A percentile compares a stretch with the other conserved stretches of the same genome.
phyloP scores from a whole-genome alignment of 805 yeast species.

The Lipomyces kockii region DNA sequence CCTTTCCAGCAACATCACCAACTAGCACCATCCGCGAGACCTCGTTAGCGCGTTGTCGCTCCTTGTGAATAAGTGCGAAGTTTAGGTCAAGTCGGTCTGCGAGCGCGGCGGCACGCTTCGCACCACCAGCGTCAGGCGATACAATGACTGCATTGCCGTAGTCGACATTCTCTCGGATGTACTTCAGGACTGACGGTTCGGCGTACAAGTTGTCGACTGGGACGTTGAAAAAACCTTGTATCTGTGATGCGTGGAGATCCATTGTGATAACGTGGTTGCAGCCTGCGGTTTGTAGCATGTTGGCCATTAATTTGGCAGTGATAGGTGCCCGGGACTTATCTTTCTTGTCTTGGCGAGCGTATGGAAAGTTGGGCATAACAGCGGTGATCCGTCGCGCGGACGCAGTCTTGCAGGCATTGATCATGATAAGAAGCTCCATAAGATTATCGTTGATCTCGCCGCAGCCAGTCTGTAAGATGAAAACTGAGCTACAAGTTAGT shows the following conservation, averaged over 20 bases:
- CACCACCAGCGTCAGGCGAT: slow-evolving; percentile 99
- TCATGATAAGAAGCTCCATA: slow-evolving; percentile 85
- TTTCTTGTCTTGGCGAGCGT: slow-evolving; percentile 96
- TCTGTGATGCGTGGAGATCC: slow-evolving; percentile 97
- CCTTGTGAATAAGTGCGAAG: slow-evolving; percentile 95
- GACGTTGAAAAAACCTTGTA: slow-evolving; percentile 93
- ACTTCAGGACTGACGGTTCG: slow-evolving; percentile 86
- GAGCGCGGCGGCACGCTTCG: slow-evolving; percentile 91
- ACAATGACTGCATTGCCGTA: slow-evolving; percentile 72
- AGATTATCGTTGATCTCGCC: slow-evolving; percentile 85
- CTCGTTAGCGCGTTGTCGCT: slow-evolving; percentile 92
- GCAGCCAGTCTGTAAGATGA: slow-evolving; percentile 69
- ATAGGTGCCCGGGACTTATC: slow-evolving; percentile 96
- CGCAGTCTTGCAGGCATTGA: slow-evolving; percentile 94
- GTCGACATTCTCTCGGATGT: slow-evolving; percentile 69
- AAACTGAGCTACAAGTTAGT: slow-evolving; percentile 26
- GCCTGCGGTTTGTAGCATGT: slow-evolving; percentile 89
- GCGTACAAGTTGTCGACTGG: slow-evolving; percentile 97
- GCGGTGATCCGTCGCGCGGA: slow-evolving; percentile 94
- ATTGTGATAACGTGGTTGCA: slow-evolving; percentile 94
- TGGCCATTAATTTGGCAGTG: slow-evolving; percentile 92
- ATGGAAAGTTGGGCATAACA: slow-evolving; percentile 93
- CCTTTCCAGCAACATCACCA: slow-evolving; percentile 86
- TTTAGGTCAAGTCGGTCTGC: slow-evolving; percentile 91
- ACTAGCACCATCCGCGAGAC: slow-evolving; percentile 94